Base-by-base conservation (phyloP, 208 protist species). In the Plasmodiophora brassicae region DNA sequence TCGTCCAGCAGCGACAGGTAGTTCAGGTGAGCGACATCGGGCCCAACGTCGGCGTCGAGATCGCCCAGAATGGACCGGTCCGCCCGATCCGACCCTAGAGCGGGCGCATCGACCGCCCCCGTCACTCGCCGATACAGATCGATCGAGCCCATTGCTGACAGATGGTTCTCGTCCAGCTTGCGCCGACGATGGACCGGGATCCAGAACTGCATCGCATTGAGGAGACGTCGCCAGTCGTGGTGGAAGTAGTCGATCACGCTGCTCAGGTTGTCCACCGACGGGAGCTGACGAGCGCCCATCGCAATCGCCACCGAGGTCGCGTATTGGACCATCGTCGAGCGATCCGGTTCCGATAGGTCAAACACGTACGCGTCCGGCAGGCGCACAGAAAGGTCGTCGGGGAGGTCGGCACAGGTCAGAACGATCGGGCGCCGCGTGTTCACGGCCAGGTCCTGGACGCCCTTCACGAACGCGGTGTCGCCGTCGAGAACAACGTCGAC, bases 121-220 rank as follows among this genome's bases (percentile, higher is more conserved):
- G n/a, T n/a, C n/a, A n/a, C n/a, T n/a, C n/a, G n/a, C n/a, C n/a
- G n/a, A n/a, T n/a, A n/a, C n/a, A n/a, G n/a, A n/a, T n/a, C n/a
- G n/a, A n/a, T n/a, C n/a, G n/a, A n/a, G n/a, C n/a, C n/a, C n/a
- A n/a, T n/a, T n/a, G n/a, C n/a, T n/a, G n/a, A n/a, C n/a, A n/a
- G n/a, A n/a, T n/a, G n/a, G n/a, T n/a, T n/a, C n/a, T n/a, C n/a
- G n/a, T n/a, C n/a, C n/a, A n/a, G n/a, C n/a, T n/a, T n/a, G n/a
- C n/a, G n/a, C n/a, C n/a, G n/a, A 5, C 14, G 65, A 32, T 32
- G 14, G 41, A 32, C n/a, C 5, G 5, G 14, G 14, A 78, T n/a
- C 65, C 65, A 78, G 65, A 78, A 78, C 65, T 78, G 65, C 32
- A 78, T n/a, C 32, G 32, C 5, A 38, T 78, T 78, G 5, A 78